These are phyloP conservation scores for Panicum virgatum DNA, from an alignment of 202 grass and related monocot genomes.

Conservation along the genomic window DNA sequence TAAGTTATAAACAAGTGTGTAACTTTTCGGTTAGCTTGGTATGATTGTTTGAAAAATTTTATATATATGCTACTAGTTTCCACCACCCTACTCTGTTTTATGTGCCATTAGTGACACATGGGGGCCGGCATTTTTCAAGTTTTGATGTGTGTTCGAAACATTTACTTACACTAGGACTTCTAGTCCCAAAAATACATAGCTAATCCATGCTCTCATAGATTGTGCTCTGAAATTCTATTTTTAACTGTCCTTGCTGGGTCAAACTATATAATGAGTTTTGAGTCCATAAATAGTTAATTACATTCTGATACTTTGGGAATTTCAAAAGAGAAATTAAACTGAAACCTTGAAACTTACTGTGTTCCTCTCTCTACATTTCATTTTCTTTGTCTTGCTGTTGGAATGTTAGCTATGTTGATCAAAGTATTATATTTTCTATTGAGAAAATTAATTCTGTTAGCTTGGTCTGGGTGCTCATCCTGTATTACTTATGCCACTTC, in stretches of 20 bases:
- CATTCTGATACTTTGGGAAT: neutral
- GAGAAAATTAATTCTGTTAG: neutral
- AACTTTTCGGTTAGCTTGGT: neutral
- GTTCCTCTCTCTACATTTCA: neutral
- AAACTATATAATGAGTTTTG: neutral
- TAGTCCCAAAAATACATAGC: neutral
- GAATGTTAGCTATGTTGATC: neutral
- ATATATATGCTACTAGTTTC: constrained; percentile 12
- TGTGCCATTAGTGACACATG: neutral
- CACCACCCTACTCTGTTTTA: neutral
- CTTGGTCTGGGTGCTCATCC: neutral
- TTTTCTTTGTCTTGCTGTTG: neutral
- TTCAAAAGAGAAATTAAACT: neutral
- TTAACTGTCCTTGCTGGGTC: neutral
- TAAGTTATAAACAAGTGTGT: neutral
- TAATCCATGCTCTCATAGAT: neutral
- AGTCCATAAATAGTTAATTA: neutral
- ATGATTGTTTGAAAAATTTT: neutral
- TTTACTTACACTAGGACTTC: neutral
- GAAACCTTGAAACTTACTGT: neutral
- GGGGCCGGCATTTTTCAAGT: neutral
- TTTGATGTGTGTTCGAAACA: neutral
- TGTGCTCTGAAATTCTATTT: neutral
- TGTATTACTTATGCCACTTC: neutral
- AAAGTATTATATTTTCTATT: neutral